Base-by-base conservation (phyloP, 2,329 filamentous ascomycete species). In the Curvularia hawaiiensis region DNA sequence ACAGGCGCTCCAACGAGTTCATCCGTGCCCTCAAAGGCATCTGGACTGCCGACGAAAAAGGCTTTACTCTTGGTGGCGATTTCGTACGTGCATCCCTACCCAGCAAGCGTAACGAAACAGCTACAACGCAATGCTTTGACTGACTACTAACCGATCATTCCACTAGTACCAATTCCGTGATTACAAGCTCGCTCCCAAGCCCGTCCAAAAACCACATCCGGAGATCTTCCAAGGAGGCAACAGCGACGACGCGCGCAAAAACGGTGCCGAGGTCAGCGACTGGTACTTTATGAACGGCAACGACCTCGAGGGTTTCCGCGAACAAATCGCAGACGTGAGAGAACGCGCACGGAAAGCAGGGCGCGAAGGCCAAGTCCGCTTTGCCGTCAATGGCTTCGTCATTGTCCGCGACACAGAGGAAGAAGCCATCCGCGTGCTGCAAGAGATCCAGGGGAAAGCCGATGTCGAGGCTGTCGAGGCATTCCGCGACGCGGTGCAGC, bases 221-320 rank as follows among this genome's bases (percentile, higher is more conserved):
- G 78, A 83, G 56, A 83, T 84, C 52, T 84, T 84, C 69, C 82
- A 84, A 64, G 81, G 82, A 11, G 82, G 82, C 3, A 84, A 84
- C 64, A 79, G 77, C 28, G 77, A 81, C 49, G 81, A 84, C 58
- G 81, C 82, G 0, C 73, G 80, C 7, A 77, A 79, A 28, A 84
- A 84, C 52, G 81, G 79, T 0, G 80, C 79, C 0, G 67, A 76
- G 22, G 81, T 79, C 3, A 78, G 74, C 2, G 81, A 83, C 56
- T 83, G 80, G 71, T 84, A 84, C 62, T 84, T 84, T 63, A 84
- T 84, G 81, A 84, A 84, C 62, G 81, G 82, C n/a, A 84, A 84
- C 63, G 81, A 82, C 2, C 76, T 84, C 10, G 81, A 83, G 50
- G 81, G 81, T 2, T 83, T 84, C 67, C 76, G 80, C 43, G 70